Conservation (phyloP, 352 stramenopile genomes). For the Globisporangium yorkense region DNA sequence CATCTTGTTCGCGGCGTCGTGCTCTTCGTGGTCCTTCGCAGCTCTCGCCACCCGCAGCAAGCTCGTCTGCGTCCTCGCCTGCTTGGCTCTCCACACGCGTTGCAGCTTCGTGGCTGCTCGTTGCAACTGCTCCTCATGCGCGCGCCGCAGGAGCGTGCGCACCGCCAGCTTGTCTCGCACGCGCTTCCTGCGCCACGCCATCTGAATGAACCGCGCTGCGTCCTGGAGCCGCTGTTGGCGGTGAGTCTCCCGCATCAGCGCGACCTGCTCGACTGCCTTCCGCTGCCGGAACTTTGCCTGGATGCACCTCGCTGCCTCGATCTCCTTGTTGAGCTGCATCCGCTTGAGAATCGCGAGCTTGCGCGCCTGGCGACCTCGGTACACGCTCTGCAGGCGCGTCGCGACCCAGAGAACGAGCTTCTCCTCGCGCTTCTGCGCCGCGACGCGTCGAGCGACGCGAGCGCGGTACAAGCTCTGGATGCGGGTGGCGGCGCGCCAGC, state of each 20-base stretch:
- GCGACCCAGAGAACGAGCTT: slow-evolving; percentile 45
- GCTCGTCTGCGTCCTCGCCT: slow-evolving; percentile 21
- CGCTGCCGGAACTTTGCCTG: slow-evolving; percentile 46
- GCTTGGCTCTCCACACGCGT: slow-evolving; percentile 59
- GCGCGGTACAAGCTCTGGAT: slow-evolving; percentile 71
- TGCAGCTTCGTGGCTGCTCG: slow-evolving; percentile 60
- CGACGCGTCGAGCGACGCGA: slow-evolving; percentile 33
- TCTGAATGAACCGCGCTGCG: slow-evolving; percentile 33
- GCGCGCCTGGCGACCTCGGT: slow-evolving; percentile 49
- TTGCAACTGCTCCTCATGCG: slow-evolving; percentile 9
- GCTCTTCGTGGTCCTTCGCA: slow-evolving; percentile 23
- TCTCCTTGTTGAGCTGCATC: slow-evolving; percentile 49
- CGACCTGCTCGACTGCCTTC: slow-evolving; percentile 8
- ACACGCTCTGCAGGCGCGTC: slow-evolving; percentile 57
- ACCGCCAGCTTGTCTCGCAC: slow-evolving; percentile 24
- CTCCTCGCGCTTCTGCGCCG: slow-evolving; percentile 41
- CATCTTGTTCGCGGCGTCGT: slow-evolving; percentile 50
- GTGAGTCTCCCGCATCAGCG: slow-evolving; percentile 10
- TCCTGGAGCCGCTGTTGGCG: slow-evolving; percentile 16
- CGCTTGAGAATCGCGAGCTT: slow-evolving; percentile 32
- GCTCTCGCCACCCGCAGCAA: slow-evolving; percentile 25
- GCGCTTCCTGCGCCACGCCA: slow-evolving; percentile 36
- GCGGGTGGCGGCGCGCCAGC: slow-evolving; percentile 51
- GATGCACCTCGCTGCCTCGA: slow-evolving; percentile 46
- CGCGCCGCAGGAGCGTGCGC: slow-evolving; percentile 10